Evolutionary conservation across 2,329 filamentous ascomycete species (phyloP).

Genomic region (Bipolaris victoriae): DNA sequence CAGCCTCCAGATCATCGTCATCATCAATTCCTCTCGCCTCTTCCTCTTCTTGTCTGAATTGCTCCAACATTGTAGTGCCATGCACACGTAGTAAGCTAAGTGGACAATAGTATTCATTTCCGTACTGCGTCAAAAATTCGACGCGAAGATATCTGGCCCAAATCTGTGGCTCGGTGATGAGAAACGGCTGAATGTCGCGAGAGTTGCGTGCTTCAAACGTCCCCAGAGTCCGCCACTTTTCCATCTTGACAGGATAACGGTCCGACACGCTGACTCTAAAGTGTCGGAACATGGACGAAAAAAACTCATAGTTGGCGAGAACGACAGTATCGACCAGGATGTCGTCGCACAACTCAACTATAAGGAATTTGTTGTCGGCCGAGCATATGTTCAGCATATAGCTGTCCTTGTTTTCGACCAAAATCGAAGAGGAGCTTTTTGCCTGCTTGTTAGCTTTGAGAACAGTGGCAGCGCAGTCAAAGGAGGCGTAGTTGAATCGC

Average conservation of each 20-base stretch:
- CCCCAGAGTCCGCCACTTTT: slow-evolving; percentile 89
- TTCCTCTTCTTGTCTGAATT: slow-evolving; percentile 87
- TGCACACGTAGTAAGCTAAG: slow-evolving; percentile 89
- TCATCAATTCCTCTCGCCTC: slow-evolving; percentile 62
- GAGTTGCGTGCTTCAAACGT: slow-evolving; percentile 91
- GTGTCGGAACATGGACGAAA: slow-evolving; percentile 92
- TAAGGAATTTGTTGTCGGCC: slow-evolving; percentile 86
- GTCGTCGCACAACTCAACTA: slow-evolving; percentile 89
- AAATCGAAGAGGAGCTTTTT: slow-evolving; percentile 84
- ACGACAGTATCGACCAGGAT: slow-evolving; percentile 92
- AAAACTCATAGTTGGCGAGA: slow-evolving; percentile 98
- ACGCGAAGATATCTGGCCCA: slow-evolving; percentile 93
- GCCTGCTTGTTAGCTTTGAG: slow-evolving; percentile 86
- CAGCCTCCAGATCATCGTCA: slow-evolving; percentile 61
- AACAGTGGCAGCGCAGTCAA: slow-evolving; percentile 93
- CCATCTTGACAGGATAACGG: slow-evolving; percentile 87
- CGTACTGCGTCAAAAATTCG: slow-evolving; percentile 91
- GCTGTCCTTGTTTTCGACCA: slow-evolving; percentile 97
- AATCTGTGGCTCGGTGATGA: slow-evolving; percentile 92
- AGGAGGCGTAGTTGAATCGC: slow-evolving; percentile 95
- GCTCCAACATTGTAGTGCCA: slow-evolving; percentile 91
- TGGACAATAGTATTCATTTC: slow-evolving; percentile 96
- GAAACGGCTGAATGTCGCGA: slow-evolving; percentile 90
- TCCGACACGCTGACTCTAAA: slow-evolving; percentile 94
- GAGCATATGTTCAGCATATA: slow-evolving; percentile 97